Evolutionary conservation across 1,139 yeast species (phyloP), one percentile per base, ranked within the genome.

Genomic region (Geotrichum cucujoidarum): DNA sequence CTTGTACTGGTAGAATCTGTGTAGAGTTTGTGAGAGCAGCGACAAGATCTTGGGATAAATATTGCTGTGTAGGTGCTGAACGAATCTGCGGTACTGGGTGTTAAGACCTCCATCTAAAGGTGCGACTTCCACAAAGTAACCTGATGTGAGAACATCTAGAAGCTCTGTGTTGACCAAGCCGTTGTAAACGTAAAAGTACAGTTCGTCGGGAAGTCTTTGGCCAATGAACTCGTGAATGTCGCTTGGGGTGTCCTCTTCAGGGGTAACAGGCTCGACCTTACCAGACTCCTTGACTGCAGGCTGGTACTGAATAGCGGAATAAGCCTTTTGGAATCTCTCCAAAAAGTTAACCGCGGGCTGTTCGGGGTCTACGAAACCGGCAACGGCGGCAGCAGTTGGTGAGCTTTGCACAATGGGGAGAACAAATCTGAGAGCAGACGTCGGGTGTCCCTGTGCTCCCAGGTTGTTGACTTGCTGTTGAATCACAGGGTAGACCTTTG

Each of bases 221-320:
- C 95, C 89, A 45, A 92, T 75, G 47, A 90, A 77, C 44, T 83
- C 92, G 61, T 87, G 95, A 20, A 87, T 72, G 63, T 89, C 95
- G 53, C 78, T 77, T 4, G 97, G 97, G 25, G 81, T 73, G 54
- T 69, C 73, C 24, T 55, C 59, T 27, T 57, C 65, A 40, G 63
- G 63, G 16, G 62, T 69, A 56, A 72, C 74, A 30, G 86, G 74
- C 54, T 79, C 86, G 14, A 86, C 87, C 46, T 74, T 69, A 29
- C 97, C 97, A 48, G 76, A 76, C 3, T 67, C 68, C 59, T 78
- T 83, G 56, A 89, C 65, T 1, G 89, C 80, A 0, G 97, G 97
- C 67, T 84, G 76, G 57, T 67, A 76, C 42, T 71, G 72, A 38
- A 80, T 62, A 1, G 80, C 68, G 1, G 81, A 71, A 27, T 75